phyloP scores from a whole-genome alignment of 805 yeast species.

The Candida odintsovae region DNA sequence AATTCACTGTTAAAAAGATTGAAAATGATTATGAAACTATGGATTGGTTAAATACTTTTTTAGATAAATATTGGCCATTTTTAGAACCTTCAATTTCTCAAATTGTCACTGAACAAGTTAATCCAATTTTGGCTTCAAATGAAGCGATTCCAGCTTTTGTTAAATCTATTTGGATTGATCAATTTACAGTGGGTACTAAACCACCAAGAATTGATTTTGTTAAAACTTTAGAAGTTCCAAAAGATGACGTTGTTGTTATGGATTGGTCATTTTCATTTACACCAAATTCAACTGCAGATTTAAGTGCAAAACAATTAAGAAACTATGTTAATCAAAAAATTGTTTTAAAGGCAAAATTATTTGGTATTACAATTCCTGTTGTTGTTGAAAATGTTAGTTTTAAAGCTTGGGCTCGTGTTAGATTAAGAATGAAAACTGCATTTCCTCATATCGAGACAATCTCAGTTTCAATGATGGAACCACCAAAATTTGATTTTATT shows the following conservation, averaged over 20 bases:
- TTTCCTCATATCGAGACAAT: slow-evolving; percentile 94
- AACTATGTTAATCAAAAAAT: slow-evolving; percentile 79
- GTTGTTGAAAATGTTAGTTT: slow-evolving; percentile 77
- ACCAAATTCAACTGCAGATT: slow-evolving; percentile 84
- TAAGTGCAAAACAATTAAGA: slow-evolving; percentile 78
- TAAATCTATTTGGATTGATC: slow-evolving; percentile 77
- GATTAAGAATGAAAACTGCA: slow-evolving; percentile 82
- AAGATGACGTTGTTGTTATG: slow-evolving; percentile 91
- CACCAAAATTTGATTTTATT: slow-evolving; percentile 85
- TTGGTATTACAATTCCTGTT: slow-evolving; percentile 79
- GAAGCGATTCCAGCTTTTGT: slow-evolving; percentile 79
- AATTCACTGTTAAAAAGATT: slow-evolving; percentile 69
- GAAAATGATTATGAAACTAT: slow-evolving; percentile 89
- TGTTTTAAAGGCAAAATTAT: slow-evolving; percentile 71
- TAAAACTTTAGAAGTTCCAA: slow-evolving; percentile 85
- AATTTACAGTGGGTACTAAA: slow-evolving; percentile 89
- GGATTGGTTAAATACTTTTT: slow-evolving; percentile 90
- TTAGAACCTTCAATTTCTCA: slow-evolving; percentile 87
- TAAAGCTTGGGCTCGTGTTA: slow-evolving; percentile 65
- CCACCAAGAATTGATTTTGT: slow-evolving; percentile 92
- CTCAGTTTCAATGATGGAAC: slow-evolving; percentile 76
- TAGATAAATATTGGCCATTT: slow-evolving; percentile 88
- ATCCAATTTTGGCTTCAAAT: slow-evolving; percentile 72
- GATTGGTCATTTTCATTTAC: slow-evolving; percentile 93
- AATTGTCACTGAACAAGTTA: slow-evolving; percentile 79